These are phyloP conservation scores for Cadophora gregata DNA, from an alignment of 2,329 filamentous ascomycete genomes.

Conservation along the genomic window DNA sequence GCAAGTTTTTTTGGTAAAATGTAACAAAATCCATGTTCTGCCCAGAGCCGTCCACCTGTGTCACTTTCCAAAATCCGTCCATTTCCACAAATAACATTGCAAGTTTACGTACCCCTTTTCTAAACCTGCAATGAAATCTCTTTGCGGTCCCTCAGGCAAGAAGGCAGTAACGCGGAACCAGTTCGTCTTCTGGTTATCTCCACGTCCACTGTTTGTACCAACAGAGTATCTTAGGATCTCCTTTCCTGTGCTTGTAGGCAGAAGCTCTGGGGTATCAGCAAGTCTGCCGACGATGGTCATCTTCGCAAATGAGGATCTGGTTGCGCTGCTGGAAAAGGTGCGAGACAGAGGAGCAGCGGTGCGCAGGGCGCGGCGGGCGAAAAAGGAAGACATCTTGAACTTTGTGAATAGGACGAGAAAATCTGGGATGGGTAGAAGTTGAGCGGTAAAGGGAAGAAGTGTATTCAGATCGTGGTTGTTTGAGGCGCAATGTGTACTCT, in stretches of 20 bases:
- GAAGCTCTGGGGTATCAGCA: conserved; percentile 77
- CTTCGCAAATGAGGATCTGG: conserved; percentile 74
- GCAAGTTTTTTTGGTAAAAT: neutral
- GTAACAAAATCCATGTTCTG: neutral
- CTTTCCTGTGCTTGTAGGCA: conserved; percentile 70
- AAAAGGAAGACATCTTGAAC: conserved; percentile 39
- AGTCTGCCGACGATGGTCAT: conserved; percentile 90
- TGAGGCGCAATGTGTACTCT: conserved; percentile 7
- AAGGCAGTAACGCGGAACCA: conserved; percentile 88
- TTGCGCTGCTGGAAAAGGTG: conserved; percentile 50
- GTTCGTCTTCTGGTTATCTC: conserved; percentile 76
- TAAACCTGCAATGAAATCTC: conserved; percentile 74
- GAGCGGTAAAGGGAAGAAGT: neutral
- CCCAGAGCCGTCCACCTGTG: neutral
- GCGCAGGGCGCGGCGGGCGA: conserved; percentile 49
- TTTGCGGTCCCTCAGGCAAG: conserved; percentile 65
- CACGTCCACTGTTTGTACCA: conserved; percentile 69
- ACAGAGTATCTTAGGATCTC: conserved; percentile 81
- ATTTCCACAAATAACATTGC: neutral
- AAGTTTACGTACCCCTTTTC: conserved; percentile 78
- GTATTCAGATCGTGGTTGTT: neutral
- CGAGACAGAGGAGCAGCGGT: conserved; percentile 46
- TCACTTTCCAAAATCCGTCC: neutral
- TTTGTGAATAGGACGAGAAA: neutral
- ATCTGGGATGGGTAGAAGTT: neutral